phyloP scores from a whole-genome alignment of 495 filamentous ascomycete species.

The Daldinia caldariorum region DNA sequence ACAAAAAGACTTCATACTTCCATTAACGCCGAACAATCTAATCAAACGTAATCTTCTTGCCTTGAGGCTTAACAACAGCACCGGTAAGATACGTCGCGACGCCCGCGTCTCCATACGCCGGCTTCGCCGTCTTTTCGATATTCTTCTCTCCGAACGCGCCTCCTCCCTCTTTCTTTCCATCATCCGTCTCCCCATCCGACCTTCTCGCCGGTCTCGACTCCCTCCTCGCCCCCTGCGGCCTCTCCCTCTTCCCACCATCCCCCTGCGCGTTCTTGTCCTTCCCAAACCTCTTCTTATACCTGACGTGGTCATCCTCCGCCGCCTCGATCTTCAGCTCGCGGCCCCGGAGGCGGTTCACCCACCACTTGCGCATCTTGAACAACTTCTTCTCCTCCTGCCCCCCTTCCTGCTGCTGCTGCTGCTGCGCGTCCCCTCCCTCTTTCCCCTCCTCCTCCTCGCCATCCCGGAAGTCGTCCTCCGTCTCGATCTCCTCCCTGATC shows the following conservation, averaged over 20 bases:
- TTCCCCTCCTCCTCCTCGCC: constrained; percentile 59
- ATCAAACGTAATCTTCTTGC: constrained; percentile 87
- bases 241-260: constrained; percentile 18
- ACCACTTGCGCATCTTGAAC: constrained; percentile 74
- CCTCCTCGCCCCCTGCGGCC: constrained; percentile 26
- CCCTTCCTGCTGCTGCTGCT: constrained; percentile 49
- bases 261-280: constrained; percentile 72
- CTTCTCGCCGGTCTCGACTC: constrained; percentile 4
- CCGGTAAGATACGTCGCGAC: constrained; percentile 69
- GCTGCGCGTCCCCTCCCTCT: constrained; percentile 52
- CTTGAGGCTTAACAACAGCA: constrained; percentile 79
- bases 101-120: constrained; percentile 48
- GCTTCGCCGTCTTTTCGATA: constrained; percentile 46
- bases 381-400: constrained; percentile 57
- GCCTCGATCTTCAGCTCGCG: constrained; percentile 87
- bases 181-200: constrained; percentile 7
- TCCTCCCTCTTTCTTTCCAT: constrained; percentile 28
- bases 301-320: constrained; percentile 84
- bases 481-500: constrained; percentile 64
- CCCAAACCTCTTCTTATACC: constrained; percentile 94
- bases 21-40: constrained; percentile 42
- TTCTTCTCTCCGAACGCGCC: constrained; percentile 35
- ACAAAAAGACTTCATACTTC: neutral
- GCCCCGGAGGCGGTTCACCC: constrained; percentile 81
- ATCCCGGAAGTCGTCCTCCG: constrained; percentile 67